Evolutionary conservation across 2,329 filamentous ascomycete genomes (phyloP).

Genomic region (Cladorrhinum sp.): DNA sequence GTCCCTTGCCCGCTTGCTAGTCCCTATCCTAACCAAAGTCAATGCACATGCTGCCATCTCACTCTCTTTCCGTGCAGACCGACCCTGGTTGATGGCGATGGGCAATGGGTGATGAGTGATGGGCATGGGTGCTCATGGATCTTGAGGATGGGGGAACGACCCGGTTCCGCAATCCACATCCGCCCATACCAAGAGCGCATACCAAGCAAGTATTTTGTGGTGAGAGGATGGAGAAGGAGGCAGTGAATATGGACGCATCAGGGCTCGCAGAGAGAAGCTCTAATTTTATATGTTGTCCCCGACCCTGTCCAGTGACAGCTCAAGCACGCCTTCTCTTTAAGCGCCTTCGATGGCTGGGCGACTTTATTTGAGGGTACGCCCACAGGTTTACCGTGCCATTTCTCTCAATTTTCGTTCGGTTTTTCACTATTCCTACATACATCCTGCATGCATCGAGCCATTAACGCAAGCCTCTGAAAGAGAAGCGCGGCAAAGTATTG

Average conservation of each 20-base stretch:
- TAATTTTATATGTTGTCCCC: conserved; percentile 45
- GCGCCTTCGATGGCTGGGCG: conserved; percentile 43
- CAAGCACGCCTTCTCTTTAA: conserved; percentile 38
- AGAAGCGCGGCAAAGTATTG: conserved; percentile 10
- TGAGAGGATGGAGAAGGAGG: conserved; percentile 15
- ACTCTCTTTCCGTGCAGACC: conserved; percentile 23
- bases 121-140: not conserved
- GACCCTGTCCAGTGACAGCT: conserved; percentile 42
- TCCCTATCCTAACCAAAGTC: conserved; percentile 20
- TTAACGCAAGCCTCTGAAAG: conserved; percentile 6
- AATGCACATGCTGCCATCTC: conserved; percentile 27
- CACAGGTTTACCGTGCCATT: conserved; percentile 20
- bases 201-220: conserved; percentile 14
- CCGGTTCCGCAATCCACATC: conserved; percentile 17
- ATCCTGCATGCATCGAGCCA: conserved; percentile 15
- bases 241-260: conserved; percentile 6
- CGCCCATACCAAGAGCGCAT: conserved; percentile 11
- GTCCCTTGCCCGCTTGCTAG: conserved; percentile 21
- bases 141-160: conserved; percentile 2
- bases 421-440: conserved; percentile 16
- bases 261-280: conserved; percentile 31
- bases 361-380: conserved; percentile 38
- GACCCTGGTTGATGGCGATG: conserved; percentile 13
- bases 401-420: conserved; percentile 17
- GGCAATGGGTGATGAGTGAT: not conserved